Base-by-base conservation (phyloP, 331 rosid genomes). In the Telfairia occidentalis region DNA sequence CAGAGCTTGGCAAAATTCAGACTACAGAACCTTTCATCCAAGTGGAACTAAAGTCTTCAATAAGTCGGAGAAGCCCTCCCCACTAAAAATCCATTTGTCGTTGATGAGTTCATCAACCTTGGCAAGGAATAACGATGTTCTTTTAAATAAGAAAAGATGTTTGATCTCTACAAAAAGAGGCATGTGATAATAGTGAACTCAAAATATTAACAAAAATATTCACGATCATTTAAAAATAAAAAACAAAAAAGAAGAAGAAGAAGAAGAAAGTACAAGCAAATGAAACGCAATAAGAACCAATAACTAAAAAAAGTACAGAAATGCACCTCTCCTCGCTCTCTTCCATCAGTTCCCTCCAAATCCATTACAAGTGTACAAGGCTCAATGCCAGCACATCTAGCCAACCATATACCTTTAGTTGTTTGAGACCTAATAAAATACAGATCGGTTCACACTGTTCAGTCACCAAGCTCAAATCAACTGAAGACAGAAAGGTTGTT, bases 261-360 rank as follows among this genome's bases (percentile, higher is more conserved):
- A 37, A 43, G 18, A 35, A 12, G 54, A 73, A 52, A 2, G 49
- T 64, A 40, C 38, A 12, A 38, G 23, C 1, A 19, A 34, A 32
- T 2, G 11, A 75, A 80, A 70, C 26, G 18, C 5, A 34, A 35
- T 34, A 67, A 73, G 52, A 59, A 65, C 48, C 42, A 50, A 79
- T n/a, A n/a, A n/a, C n/a, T n/a, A 76, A 58, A 59, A 58, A 49
- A 5, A 48, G 28, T 45, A 37, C 28, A 40, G 9, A 75, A 74
- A 75, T 54, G 77, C 85, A 95, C 99, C 99, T 96, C 99, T 85
- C 99, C 99, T 10, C 99, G 92, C 83, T 96, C 99, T 83, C 99
- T 87, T 82, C 99, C 99, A 86, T 96, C 99, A 26, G 97, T 92
- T 75, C 99, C 99, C 89, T 92, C 99, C 84, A 96, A 85, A 85